Base-by-base conservation (phyloP, 148 eudicot genomes). In the Vaccinium vitisidaea region DNA sequence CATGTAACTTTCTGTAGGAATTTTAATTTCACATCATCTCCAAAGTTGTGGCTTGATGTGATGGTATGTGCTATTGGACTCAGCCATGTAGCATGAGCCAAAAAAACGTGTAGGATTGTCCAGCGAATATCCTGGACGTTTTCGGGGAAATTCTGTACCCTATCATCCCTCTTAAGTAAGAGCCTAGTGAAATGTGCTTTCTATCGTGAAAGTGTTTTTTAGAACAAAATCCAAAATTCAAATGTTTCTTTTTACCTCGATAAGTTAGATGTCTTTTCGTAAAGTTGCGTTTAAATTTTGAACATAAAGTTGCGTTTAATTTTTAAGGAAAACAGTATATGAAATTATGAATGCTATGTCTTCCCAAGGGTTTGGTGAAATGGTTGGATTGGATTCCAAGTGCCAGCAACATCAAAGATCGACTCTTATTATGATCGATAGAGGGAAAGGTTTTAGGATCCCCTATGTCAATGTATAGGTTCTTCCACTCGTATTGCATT, bases 371-470 rank as follows among this genome's bases (percentile, higher is more conserved):
- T 61, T 21, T 23, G 27, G 27, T 63, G 30, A 63, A 63, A 56
- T n/a, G 67, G 67, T 23, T 63, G 70, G 70, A 63, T 63, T 63
- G 70, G 70, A 63, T 63, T 63, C 67, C 27, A 23, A 65, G 71
- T 9, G 71, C 32, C 71, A 23, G 9, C 71, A 23, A 65, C 32
- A 23, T 11, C 30, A 2, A 65, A 65, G 32, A 65, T 25, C 32
- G 10, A n/a, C 71, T n/a, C 27, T 63, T 25, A 8, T 63, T 7
- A 63, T 63, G 69, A 63, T 63, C 27, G 23, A 63, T 8, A 8
- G 12, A n/a, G 69, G 27, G 14, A 23, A 65, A 63, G 67, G 67
- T 12, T 63, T 8, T 63, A 8, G 69, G 13, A 63, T 61, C 67
- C 67, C 21, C 67, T 21, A 61, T n/a, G 4, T 11, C 27, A 65